These are phyloP conservation scores for Diaporthe nobilis DNA, from an alignment of 2,329 filamentous ascomycete species.

Conservation along the genomic window DNA sequence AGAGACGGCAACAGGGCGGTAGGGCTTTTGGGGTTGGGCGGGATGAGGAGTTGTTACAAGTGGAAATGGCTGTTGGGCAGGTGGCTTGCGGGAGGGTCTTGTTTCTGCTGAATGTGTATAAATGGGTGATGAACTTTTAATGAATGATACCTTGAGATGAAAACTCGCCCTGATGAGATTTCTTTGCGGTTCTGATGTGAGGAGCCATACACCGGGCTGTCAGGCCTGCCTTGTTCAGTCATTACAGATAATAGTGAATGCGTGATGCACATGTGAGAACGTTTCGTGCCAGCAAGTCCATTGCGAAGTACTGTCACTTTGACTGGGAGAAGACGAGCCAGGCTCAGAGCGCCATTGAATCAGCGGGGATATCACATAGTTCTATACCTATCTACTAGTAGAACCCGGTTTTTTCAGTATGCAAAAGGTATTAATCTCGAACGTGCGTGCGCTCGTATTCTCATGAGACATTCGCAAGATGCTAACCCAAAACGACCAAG, in stretches of 20 bases:
- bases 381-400: slow-evolving; percentile 30
- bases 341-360: not conserved
- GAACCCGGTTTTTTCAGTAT: not conserved
- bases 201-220: not conserved
- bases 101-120: not conserved
- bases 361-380: not conserved
- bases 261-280: not conserved
- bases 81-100: not conserved
- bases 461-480: slow-evolving; percentile 4
- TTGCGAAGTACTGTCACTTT: not conserved
- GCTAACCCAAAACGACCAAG: not conserved
- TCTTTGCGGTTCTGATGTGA: too few relatives aligned
- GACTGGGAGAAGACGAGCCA: too few relatives aligned
- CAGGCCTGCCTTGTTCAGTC: not conserved
- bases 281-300: not conserved
- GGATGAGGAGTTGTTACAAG: not conserved
- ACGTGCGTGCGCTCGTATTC: not conserved
- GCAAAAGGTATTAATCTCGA: not conserved
- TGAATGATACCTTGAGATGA: not conserved
- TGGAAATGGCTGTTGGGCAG: not conserved
- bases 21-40: not conserved
- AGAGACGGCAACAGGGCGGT: not conserved
- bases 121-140: not conserved
- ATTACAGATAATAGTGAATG: not conserved
- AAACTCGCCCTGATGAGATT: not conserved